Evolutionary conservation across 169 alveolate genomes (phyloP).

Genomic region (Eimeria maxima): DNA sequence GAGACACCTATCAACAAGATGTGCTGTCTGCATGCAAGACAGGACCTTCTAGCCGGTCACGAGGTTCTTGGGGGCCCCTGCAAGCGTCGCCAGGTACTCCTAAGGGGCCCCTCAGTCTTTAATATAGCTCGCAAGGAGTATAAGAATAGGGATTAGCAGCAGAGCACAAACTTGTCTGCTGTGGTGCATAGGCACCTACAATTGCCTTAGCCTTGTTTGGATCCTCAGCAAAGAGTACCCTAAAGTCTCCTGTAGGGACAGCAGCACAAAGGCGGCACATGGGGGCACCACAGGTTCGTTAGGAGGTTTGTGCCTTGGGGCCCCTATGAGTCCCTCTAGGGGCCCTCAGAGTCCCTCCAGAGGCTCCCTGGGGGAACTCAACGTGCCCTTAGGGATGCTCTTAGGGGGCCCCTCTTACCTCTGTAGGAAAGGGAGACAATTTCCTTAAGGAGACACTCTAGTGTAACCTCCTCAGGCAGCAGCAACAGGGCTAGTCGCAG

Average conservation of each 20-base stretch:
- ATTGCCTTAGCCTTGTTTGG: conserved; percentile 46
- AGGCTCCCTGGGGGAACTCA: background rate
- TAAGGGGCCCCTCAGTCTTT: background rate
- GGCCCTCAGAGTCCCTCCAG: background rate
- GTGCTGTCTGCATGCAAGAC: no score
- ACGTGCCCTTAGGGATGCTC: background rate
- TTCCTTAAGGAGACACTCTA: background rate
- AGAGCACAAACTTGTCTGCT: background rate
- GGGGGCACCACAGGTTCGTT: background rate
- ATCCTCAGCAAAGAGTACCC: conserved; percentile 49
- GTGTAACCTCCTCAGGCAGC: background rate
- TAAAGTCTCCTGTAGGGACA: conserved; percentile 4
- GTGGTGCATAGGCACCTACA: background rate
- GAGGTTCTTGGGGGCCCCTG: background rate
- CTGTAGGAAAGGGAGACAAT: conserved; percentile 23
- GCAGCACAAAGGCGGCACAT: background rate
- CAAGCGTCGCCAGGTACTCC: background rate
- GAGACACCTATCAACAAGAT: background rate
- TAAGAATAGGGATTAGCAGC: no score
- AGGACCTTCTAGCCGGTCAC: no score
- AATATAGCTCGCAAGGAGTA: no score
- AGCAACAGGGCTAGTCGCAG: conserved; percentile 59
- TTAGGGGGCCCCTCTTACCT: background rate
- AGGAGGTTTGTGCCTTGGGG: background rate
- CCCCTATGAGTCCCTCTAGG: background rate